Evolutionary conservation across 768 basidiomycete genomes (phyloP).

Genomic region (Boletus reticuloceps): DNA sequence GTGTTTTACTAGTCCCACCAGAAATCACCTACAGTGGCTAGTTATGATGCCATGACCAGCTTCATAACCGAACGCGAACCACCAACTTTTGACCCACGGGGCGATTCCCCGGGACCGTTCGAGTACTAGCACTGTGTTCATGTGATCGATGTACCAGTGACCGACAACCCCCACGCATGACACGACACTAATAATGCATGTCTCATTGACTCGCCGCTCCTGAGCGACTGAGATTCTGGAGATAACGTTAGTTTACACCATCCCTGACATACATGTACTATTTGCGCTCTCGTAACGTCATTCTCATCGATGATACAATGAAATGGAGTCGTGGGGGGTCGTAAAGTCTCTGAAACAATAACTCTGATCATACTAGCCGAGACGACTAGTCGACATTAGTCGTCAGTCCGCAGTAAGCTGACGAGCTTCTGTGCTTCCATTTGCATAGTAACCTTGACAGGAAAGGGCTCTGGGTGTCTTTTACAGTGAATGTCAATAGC

Average conservation of each 20-base stretch:
- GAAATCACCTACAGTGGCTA: no score
- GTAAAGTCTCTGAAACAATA: neutral
- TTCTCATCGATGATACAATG: neutral
- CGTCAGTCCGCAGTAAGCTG: neutral
- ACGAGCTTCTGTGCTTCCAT: neutral
- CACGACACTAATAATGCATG: no score
- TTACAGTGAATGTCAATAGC: neutral
- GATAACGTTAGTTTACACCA: neutral
- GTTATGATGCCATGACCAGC: no score
- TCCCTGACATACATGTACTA: neutral
- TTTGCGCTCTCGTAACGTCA: neutral
- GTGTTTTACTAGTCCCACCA: no score
- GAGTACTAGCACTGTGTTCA: no score
- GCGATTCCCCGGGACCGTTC: no score
- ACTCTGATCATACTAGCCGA: neutral
- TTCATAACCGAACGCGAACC: no score
- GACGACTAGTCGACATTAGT: neutral
- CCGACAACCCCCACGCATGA: no score
- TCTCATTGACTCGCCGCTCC: neutral
- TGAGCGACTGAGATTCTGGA: neutral
- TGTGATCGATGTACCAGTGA: no score
- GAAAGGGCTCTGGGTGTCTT: conserved; percentile 1
- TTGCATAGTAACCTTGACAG: neutral
- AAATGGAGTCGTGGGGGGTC: neutral
- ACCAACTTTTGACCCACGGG: no score